Evolutionary conservation across 208 protist species (phyloP), one percentile per base, ranked within the genome.

Genomic region (Strigomonas oncopelti): DNA sequence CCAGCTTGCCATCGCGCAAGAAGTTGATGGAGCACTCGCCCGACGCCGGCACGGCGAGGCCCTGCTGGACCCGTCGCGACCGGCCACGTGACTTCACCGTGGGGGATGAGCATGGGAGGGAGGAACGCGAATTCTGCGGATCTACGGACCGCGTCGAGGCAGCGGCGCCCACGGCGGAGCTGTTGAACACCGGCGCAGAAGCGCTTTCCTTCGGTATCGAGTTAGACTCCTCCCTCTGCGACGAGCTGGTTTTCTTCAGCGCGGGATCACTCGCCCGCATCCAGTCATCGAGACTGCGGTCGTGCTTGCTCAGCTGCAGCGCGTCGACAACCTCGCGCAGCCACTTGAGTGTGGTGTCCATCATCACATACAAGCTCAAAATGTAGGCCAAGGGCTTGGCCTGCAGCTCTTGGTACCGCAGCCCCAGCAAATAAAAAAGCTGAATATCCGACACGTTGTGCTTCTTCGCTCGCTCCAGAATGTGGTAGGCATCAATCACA

Each of bases 331-430:
- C 68, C 29, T 66, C 45, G 36, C 63, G 27, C 4, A 85, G 56
- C 83, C 83, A 88, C 14, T 65, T 42, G 7, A 88, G 65, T 74
- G 75, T 85, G 3, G 76, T 72, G 34, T 67, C 68, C 72, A 81
- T 78, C 58, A 85, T 65, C 5, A 79, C 72, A 36, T 78, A 74
- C 34, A 85, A 53, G 51, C 73, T 80, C 34, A 88, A 59, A 20
- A 78, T 72, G 2, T 77, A 67, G 13, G 59, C 52, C 16, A 83
- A 27, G 1, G 76, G 60, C 11, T 24, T 18, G 0, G 73, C 67
- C 22, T 76, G 13, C 18, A 57, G 60, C 4, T 81, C 77, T 62
- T 85, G 79, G 24, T 83, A 85, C 55, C 72, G 71, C 32, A 84
- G 24, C 1, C 72, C 42, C 0, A 88, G 65, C 3, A 83, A 60